Conservation (phyloP, 352 stramenopile species). For the Pythium plurisporium region DNA sequence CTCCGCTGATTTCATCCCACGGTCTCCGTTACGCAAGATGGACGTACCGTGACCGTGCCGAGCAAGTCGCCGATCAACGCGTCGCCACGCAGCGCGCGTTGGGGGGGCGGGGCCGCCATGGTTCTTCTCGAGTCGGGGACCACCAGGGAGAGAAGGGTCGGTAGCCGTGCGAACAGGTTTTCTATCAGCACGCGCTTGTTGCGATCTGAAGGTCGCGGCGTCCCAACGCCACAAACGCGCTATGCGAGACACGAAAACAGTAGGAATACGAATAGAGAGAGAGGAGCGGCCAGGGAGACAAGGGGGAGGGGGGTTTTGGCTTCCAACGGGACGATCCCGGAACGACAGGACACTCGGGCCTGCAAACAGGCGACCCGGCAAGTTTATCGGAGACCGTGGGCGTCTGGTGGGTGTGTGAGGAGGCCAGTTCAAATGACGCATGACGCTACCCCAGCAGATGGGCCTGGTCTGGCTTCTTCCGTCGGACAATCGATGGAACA, state of each 20-base stretch:
- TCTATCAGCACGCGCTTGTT: too few species aligned
- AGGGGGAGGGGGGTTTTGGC: too few species aligned
- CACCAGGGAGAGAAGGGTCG: too few species aligned
- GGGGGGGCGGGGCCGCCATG: background rate
- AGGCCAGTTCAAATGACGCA: background rate
- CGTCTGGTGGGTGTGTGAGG: background rate
- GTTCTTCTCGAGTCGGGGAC: background rate
- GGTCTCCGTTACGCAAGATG: background rate
- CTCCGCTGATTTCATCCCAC: background rate
- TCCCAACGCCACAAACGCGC: too few species aligned
- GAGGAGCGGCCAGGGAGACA: too few species aligned
- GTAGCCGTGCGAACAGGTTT: too few species aligned
- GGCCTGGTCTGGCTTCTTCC: background rate
- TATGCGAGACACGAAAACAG: background rate
- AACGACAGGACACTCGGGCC: too few species aligned
- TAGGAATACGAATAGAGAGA: background rate
- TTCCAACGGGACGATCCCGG: too few species aligned
- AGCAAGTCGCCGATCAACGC: background rate
- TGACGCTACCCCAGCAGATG: background rate
- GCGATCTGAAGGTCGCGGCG: too few species aligned
- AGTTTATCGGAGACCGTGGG: too few species aligned
- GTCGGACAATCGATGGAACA: background rate
- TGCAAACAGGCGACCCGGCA: background rate
- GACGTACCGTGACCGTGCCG: background rate
- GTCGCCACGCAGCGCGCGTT: background rate